Base-by-base conservation (phyloP, 2,329 filamentous ascomycete species). In the Aureobasidium sp. region DNA sequence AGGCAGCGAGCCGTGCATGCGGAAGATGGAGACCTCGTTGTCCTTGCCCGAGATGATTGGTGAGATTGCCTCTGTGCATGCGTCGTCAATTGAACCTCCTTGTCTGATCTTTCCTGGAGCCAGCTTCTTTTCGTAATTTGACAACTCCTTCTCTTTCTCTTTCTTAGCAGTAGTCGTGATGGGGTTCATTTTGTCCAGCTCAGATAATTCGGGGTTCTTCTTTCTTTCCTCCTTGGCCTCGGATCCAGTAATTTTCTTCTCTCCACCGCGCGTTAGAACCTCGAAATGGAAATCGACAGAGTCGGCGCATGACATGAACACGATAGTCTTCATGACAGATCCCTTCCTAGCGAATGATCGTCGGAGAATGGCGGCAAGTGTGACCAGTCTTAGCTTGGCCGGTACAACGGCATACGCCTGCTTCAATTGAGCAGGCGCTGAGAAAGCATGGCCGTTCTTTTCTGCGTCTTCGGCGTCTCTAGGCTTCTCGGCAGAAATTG, bases 211-310 rank as follows among this genome's bases (percentile, higher is more conserved):
- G 16, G 61, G 41, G n/a, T 62, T 63, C 36, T 62, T 61, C 25
- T 69, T 66, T 21, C 67, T 65, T 62, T 67, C 67, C 36, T 68
- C 67, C 42, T 68, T 66, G 36, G 66, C 53, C n/a, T 65, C 65
- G n/a, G 48, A 37, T 16, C 69, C 64, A 58, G 73, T 73, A 34
- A 78, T 85, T 15, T 67, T 57, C 27, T 64, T 65, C 21, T 63
- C 39, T 36, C 71, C 65, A 54, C 75, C 73, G 21, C 75, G 76
- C 7, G 80, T 87, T 62, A 99, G 83, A 3, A 96, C 78, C 64
- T 95, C 89, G 72, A 91, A 97, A 73, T 97, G 93, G 69, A 97
- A 99, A 72, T 99, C 91, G 63, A 97, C 94, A 1, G 91, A 94
- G 73, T 99, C 94, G 25, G 94, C 92, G 70, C 94, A 99, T 11